Conservation (phyloP, 352 stramenopile genomes). For the Pythium plurisporium region DNA sequence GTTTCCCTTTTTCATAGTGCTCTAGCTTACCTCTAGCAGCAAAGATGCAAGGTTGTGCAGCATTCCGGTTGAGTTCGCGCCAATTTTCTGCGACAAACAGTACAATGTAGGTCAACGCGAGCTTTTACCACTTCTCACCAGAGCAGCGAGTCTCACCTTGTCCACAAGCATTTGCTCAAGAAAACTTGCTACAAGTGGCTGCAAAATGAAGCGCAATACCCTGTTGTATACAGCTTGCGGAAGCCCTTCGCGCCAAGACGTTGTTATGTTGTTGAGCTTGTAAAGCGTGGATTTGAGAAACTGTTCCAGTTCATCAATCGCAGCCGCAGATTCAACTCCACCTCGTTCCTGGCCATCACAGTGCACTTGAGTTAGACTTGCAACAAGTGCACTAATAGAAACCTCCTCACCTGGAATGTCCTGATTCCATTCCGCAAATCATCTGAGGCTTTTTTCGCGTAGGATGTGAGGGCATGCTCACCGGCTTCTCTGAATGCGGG, state of each 20-base stretch:
- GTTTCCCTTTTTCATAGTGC: no score
- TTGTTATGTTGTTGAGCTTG: conserved; percentile 56
- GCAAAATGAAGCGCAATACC: conserved; percentile 42
- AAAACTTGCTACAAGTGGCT: conserved; percentile 53
- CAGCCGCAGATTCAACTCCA: conserved; percentile 12
- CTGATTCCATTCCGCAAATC: conserved; percentile 38
- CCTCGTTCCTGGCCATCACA: conserved; percentile 8
- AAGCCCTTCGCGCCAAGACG: conserved; percentile 64
- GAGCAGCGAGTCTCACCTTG: no score
- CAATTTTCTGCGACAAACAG: conserved; percentile 12
- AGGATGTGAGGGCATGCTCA: conserved; percentile 49
- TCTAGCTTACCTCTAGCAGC: conserved; percentile 17
- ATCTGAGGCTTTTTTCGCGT: conserved; percentile 33
- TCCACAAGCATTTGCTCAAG: conserved; percentile 46
- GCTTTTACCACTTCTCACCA: no score
- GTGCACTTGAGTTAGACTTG: neutral
- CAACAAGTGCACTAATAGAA: neutral
- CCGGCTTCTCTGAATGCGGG: conserved; percentile 55
- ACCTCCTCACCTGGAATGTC: conserved; percentile 38
- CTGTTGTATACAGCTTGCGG: conserved; percentile 49
- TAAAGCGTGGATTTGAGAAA: conserved; percentile 57
- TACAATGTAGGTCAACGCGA: no score
- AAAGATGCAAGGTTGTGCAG: conserved; percentile 17
- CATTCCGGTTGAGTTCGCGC: conserved; percentile 7
- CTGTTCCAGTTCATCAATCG: conserved; percentile 32